Conservation (phyloP, 2,329 filamentous ascomycete genomes). For the Amauroascus niger region DNA sequence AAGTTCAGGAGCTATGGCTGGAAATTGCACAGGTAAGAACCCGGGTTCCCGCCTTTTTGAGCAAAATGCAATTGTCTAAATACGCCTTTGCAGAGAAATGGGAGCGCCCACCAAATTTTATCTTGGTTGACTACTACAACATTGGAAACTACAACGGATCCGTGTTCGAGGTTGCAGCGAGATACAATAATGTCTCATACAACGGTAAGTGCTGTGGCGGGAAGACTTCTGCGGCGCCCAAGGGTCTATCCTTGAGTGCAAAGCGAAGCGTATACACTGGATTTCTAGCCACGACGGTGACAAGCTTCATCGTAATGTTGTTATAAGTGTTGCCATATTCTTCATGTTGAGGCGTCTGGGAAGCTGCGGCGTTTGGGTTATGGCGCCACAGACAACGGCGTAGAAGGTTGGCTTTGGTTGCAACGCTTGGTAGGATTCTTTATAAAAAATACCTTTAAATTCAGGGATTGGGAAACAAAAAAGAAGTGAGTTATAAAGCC, state of each 20-base stretch:
- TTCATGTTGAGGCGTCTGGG: not conserved
- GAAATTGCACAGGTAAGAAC: constrained; percentile 49
- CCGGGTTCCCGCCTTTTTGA: not conserved
- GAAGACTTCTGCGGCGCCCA: constrained; percentile 11
- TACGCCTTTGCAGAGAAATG: constrained; percentile 41
- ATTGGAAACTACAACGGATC: constrained; percentile 57
- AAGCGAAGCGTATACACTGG: not conserved
- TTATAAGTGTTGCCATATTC: not conserved
- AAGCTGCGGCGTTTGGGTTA: not conserved
- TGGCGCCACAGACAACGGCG: not conserved
- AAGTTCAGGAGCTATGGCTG: constrained; percentile 54
- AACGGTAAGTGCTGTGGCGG: constrained; percentile 35
- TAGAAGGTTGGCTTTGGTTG: not conserved
- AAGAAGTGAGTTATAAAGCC: not conserved
- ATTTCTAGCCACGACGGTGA: not conserved
- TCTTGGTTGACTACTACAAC: constrained; percentile 83
- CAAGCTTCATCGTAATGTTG: not conserved
- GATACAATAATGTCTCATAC: constrained; percentile 64
- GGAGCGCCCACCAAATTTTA: constrained; percentile 62
- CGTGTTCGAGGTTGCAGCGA: constrained; percentile 64
- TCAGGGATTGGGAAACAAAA: not conserved
- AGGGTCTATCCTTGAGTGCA: not conserved
- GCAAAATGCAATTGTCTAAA: constrained; percentile 12
- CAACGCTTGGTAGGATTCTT: not conserved
- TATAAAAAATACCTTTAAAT: not conserved